Evolutionary conservation across 2,329 filamentous ascomycete species (phyloP), one percentile per base, ranked within the genome.

Genomic region (Trichoderma hamatum): DNA sequence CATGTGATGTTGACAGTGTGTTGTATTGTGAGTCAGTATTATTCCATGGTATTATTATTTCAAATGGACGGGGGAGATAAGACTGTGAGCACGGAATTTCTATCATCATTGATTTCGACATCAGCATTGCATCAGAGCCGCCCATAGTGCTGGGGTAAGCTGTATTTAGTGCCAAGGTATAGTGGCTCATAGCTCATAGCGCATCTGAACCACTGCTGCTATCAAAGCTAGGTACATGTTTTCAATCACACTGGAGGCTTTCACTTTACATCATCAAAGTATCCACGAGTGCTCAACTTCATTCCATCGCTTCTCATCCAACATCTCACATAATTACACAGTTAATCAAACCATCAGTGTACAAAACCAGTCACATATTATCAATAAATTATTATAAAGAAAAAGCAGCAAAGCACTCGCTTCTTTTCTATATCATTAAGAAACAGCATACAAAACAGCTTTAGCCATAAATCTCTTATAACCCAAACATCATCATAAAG

Each of bases 401-500:
- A 54, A 21, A 46, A 49, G 13, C n/a, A n/a, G 46, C 46, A 28
- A 51, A 60, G 34, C 61, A 64, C 49, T 43, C 49, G 61, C 61
- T 54, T 64, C 32, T 64, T 64, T 51, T 64, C 61, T 64, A 64
- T 64, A 43, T 16, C 30, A 43, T 64, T 24, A 51, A 43, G 19
- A 21, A 24, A 16, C 34, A 67, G 24, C 43, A 60, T 11, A 13
- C 10, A 43, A 43, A 43, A 28, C 26, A 51, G 30, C 59, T 36
- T 51, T 36, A 34, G 9, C 49, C 49, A 64, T 64, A 43, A 32
- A 55, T 64, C 13, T 64, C 61, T 54, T 55, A 7, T 30, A 55
- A 13, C 49, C 61, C 49, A 28, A 51, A 21, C 9, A 43, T 39
- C 39, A 43, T 43, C 39, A 64, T 64, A 43, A 55, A 64, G 32